Percentiles rank a stretch among this genome's conserved stretches.
These are phyloP conservation scores for Nothophaeocryptopus gaeumannii DNA, from an alignment of 2,329 filamentous ascomycete species.

Conservation along the genomic window DNA sequence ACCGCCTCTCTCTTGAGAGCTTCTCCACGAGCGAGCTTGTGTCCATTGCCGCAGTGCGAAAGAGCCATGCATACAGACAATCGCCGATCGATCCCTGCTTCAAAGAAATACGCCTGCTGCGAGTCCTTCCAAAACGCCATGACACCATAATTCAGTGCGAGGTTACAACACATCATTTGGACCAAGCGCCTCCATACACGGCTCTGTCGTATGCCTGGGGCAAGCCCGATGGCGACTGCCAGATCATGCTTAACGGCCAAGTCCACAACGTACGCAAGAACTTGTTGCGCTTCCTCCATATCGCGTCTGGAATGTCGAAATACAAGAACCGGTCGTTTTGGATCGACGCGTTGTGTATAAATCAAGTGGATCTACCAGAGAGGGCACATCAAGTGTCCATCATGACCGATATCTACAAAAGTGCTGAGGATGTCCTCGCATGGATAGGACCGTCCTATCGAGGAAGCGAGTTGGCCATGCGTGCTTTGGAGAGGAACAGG, in stretches of 20 bases:
- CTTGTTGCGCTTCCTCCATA: not conserved
- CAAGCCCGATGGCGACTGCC: constrained; percentile 1
- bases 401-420: constrained; percentile 5
- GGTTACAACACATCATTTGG: too few relatives aligned
- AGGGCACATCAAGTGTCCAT: constrained; percentile 5
- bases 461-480: not conserved
- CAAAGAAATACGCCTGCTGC: too few relatives aligned
- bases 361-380: constrained; percentile 4
- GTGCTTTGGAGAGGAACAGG: too few relatives aligned
- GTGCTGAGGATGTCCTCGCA: not conserved
- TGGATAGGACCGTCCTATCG: constrained; percentile 6
- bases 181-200: too few relatives aligned
- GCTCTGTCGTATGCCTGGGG: constrained; percentile 20
- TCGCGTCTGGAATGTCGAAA: not conserved
- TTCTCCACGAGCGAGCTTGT: too few relatives aligned
- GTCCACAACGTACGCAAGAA: not conserved
- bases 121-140: too few relatives aligned
- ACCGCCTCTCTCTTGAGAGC: too few relatives aligned
- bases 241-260: not conserved
- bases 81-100: too few relatives aligned
- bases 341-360: constrained; percentile 8
- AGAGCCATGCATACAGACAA: too few relatives aligned
- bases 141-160: too few relatives aligned
- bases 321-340: not conserved
- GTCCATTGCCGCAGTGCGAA: too few relatives aligned